Base-by-base conservation (phyloP, 2,329 filamentous ascomycete genomes). In the Scorias spongiosa region DNA sequence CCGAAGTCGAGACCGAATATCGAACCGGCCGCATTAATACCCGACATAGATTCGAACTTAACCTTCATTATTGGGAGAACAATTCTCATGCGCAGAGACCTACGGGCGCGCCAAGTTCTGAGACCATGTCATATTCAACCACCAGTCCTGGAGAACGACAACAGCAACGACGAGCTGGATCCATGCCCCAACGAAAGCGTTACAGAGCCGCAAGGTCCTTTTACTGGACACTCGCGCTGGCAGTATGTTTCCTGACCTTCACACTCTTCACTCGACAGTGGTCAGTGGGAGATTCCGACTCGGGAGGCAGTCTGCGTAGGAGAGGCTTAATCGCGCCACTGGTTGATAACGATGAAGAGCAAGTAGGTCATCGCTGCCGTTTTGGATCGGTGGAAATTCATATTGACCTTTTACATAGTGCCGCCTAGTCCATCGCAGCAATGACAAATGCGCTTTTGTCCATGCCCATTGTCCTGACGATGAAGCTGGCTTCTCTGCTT, bases 381-480 rank as follows among this genome's bases (percentile, higher is more conserved):
- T 4, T 26, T 26, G 20, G 20, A 26, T 7, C 7, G 20, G 20
- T 26, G 7, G 20, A 7, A 26, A 26, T 26, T 7, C 20, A 41
- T 41, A 29, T 29, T 20, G 12, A 41, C 18, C 11, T 29, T 7
- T 7, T 26, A 26, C 20, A 26, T 17, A 88, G 68, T 98, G 91
- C 60, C 80, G 80, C 47, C 67, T 84, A 29, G 85, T 98, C 44
- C 85, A 91, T 62, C 65, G 75, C 40, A 81, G 79, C 42, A 57
- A 70, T 47, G 83, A 98, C 60, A 78, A 95, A 66, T 98, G 91
- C 68, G 78, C 79, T 52, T 96, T 91, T 63, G 78, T 96, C 46
- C 77, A 72, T 52, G 70, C 72, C 45, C 83, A 95, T 62, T 98
- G 91, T 63, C 70, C 74, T 29, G 86, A 93, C 56, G 86, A 95